Base-by-base conservation (phyloP, 768 basidiomycete genomes). In the Boletus eberwhitei region DNA sequence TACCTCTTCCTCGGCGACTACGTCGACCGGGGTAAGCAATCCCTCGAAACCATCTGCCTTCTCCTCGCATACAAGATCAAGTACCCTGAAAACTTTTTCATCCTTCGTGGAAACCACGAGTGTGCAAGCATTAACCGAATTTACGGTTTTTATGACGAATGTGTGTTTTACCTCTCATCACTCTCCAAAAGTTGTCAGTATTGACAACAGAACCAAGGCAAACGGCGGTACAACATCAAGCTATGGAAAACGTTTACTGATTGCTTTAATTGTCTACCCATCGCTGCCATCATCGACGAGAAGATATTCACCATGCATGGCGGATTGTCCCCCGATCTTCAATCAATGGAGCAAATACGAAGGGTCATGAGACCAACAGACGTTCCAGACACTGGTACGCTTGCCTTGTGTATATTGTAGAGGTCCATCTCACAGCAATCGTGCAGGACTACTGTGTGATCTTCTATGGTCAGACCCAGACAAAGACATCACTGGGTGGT, bases 241-340 rank as follows among this genome's bases (percentile, higher is more conserved):
- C 82, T 98, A 70, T 99, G 96, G 96, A 99, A 99, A 82, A 99
- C 96, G 35, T 99, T 99, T 75, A 99, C 96, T 55, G 96, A 99
- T 73, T 98, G 96, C 77, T 99, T 99, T 83, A 99, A 99, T 78
- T 98, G 96, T 73, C 79, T 98, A 61, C 96, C 96, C 36, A 98
- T 99, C 72, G 96, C 96, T 45, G 96, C 96, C 64, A 98, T 99
- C 75, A 98, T 99, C 72, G 96, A 98, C 76, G 96, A 98, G 76
- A 99, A 98, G 79, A 99, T 99, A 71, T 98, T 99, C 74, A 97
- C 94, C 48, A 98, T 98, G 96, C 96, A 98, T 67, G 96, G 96
- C 51, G 96, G 96, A 48, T 79, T 98, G 62, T 94, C 91, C 72
- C 96, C 96, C 42, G 96, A 98, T 74, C 78, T 99, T 58, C 95